Evolutionary conservation across 1,284 basidiomycete species (phyloP), one percentile per base, ranked within the genome.

Genomic region (Moniliella sp.): DNA sequence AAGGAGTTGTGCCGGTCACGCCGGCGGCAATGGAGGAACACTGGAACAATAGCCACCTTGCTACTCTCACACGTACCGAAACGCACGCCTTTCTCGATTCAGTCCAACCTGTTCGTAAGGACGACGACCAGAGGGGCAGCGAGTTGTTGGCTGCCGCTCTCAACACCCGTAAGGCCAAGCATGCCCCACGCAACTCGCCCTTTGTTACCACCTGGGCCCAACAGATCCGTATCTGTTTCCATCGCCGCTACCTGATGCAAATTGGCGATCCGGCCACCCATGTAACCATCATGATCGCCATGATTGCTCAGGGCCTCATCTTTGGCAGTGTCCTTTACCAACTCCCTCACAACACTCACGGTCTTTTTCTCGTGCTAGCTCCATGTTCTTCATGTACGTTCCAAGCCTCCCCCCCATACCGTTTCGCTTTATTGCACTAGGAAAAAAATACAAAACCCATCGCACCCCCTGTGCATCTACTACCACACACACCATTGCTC

Each of bases 291-390:
- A 48, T 49, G 7, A 40, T 63, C 19, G 50, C 45, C 33, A 48
- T 33, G 13, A 33, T 42, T 14, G 54, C 45, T 42, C 74, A 78
- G 58, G 75, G 67, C 5, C 51, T 80, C 35, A 76, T 81, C 44
- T 66, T 76, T 36, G 79, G 81, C 9, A 77, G 75, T 0, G 69
- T 77, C 19, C 86, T 79, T 65, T 66, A 75, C 41, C 65, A 69
- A 3, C 62, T 75, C 30, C 65, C 72, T 0, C 64, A 72, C 11
- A 59, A 65, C 4, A 79, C 81, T 0, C 57, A 63, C 0, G 74
- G 72, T 9, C 76, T 72, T 86, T 76, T 65, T 74, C 75, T 11
- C 71, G 80, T 13, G 79, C 79, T 2, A 80, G 80, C 63, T 57
- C 63, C 10, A 32, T 63, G 57, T 64, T 41, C 37, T 39, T 41